Percentiles rank a stretch among this genome's conserved stretches.
These are phyloP conservation scores for Fusarium sulawesiense DNA, from an alignment of 2,329 filamentous ascomycete genomes.

Conservation along the genomic window DNA sequence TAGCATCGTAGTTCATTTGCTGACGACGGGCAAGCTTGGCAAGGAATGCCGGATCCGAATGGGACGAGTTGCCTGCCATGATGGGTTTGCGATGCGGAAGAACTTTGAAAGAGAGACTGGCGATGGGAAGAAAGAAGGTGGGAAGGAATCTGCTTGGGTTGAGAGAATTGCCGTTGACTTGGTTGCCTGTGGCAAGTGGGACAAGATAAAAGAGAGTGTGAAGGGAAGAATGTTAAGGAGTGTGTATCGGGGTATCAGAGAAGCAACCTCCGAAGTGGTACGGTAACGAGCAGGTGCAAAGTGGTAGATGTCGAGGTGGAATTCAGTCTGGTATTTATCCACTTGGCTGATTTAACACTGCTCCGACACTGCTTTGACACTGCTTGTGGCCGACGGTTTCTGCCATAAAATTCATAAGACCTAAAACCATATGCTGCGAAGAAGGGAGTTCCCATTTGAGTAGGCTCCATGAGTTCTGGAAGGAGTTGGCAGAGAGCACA, in stretches of 20 bases:
- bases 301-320: constrained; percentile 3
- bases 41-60: constrained; percentile 33
- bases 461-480: constrained; percentile 17
- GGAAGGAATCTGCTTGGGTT: background rate
- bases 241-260: constrained; percentile 28
- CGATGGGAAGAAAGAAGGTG: background rate
- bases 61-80: constrained; percentile 31
- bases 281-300: constrained; percentile 15
- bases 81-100: background rate
- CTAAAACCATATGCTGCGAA: background rate
- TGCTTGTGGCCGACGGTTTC: background rate
- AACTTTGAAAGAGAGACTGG: background rate
- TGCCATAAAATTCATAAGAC: background rate
- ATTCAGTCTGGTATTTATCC: constrained; percentile 9
- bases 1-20: constrained; percentile 44
- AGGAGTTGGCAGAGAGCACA: constrained; percentile 2
- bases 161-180: constrained; percentile 19
- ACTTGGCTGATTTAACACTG: background rate
- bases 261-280: constrained; percentile 30
- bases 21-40: constrained; percentile 40
- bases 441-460: background rate
- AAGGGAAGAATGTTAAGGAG: constrained; percentile 26
- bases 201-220: constrained; percentile 34
- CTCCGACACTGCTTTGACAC: too few relatives aligned
- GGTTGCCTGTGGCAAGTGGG: constrained; percentile 25